phyloP scores from a whole-genome alignment of 441 rosid genomes.

The Bocquillonia castaneifolia region DNA sequence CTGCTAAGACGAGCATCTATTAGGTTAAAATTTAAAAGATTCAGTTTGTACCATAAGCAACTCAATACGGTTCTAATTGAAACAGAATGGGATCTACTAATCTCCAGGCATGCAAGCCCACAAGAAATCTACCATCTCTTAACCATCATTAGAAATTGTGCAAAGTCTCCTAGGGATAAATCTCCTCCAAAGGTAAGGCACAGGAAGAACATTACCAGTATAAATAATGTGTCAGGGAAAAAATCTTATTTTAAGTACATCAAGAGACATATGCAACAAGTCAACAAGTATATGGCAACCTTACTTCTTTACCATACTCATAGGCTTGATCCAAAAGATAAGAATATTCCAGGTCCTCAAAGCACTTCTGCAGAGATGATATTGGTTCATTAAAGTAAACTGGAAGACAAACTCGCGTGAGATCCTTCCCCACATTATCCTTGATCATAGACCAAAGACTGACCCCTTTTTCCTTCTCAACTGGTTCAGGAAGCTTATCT shows the following conservation, averaged over 20 bases:
- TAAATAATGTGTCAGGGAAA: neutral
- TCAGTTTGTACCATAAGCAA: neutral
- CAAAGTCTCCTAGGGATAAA: neutral
- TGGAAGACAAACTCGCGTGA: constrained; percentile 92
- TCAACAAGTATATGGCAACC: constrained; percentile 21
- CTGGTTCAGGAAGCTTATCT: constrained; percentile 80
- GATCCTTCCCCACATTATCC: constrained; percentile 94
- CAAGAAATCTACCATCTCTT: neutral
- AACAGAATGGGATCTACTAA: neutral
- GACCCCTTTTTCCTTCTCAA: constrained; percentile 89
- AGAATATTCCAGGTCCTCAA: constrained; percentile 82
- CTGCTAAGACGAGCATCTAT: neutral
- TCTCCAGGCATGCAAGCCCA: neutral
- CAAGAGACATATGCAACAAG: neutral
- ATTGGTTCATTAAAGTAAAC: constrained; percentile 95
- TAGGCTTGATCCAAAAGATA: constrained; percentile 76
- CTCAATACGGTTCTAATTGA: neutral
- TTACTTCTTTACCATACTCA: constrained; percentile 70
- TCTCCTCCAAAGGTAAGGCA: neutral
- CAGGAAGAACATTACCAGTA: neutral
- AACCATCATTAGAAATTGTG: neutral
- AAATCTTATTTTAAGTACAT: neutral
- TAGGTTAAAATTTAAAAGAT: neutral
- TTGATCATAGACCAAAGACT: constrained; percentile 97
- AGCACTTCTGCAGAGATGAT: constrained; percentile 94